Percentiles rank a stretch among this genome's conserved stretches.
Evolutionary conservation across 805 yeast genomes (phyloP).

Genomic region (Cyberlindnera bimundalis): DNA sequence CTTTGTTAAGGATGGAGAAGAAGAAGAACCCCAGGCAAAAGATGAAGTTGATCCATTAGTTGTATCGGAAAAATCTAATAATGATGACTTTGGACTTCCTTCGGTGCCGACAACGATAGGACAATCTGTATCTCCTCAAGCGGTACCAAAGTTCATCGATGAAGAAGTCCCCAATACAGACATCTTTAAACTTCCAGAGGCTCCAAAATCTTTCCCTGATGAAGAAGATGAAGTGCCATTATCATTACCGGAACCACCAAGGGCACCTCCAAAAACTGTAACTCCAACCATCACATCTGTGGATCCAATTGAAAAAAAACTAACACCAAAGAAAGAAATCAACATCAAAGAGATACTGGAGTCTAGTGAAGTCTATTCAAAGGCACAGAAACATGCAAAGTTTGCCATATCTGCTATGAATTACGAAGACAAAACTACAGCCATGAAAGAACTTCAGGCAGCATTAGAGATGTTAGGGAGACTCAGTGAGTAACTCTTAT

Average conservation of each 20-base stretch:
- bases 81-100: conserved; percentile 20
- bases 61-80: conserved; percentile 11
- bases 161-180: conserved; percentile 1
- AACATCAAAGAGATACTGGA: conserved; percentile 48
- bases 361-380: conserved; percentile 50
- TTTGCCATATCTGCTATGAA: conserved; percentile 78
- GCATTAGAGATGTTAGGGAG: conserved; percentile 44
- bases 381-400: conserved; percentile 66
- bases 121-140: conserved; percentile 4
- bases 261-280: conserved; percentile 5
- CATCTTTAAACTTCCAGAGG: conserved; percentile 5
- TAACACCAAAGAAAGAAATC: too few relatives aligned
- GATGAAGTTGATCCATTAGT: conserved; percentile 1
- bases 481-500: conserved; percentile 6
- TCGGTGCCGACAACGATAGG: conserved; percentile 10
- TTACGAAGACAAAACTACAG: conserved; percentile 70
- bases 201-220: conserved; percentile 10
- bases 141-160: conserved; percentile 6
- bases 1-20: conserved; percentile 1
- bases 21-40: background rate
- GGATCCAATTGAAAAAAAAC: background rate
- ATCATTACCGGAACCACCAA: conserved; percentile 15
- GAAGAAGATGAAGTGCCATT: conserved; percentile 3
- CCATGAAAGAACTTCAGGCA: conserved; percentile 52
- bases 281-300: background rate